Base-by-base conservation (phyloP, 225 moss, liverwort and hornwort genomes). In the Antitrichia curtipendula region DNA sequence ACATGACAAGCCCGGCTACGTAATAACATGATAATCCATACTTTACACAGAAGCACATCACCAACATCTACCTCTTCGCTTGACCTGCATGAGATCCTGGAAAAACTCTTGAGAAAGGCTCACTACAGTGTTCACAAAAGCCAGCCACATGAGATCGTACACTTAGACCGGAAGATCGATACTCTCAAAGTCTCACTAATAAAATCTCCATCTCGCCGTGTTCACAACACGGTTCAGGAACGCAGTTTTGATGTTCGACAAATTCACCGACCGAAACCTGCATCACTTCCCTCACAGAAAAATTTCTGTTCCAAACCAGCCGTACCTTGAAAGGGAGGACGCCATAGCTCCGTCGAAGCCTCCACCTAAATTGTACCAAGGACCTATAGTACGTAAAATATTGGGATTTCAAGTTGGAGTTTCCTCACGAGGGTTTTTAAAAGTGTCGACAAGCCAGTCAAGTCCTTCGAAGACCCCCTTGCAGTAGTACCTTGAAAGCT, bases 281-380 rank as follows among this genome's bases (percentile, higher is more conserved):
- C 86, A 86, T 90, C 90, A 47, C 90, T 86, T 82, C 82, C 88
- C 90, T 86, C 25, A 28, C 62, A 82, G 54, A 61, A 85, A n/a
- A 62, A 56, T 52, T n/a, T 16, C 81, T 84, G 73, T 13, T 53
- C 32, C 21, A 11, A 63, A 47, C 50, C 50, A 64, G 47, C 5
- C 29, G 56, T 32, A 41, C 12, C 72, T 72, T 59, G 84, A 18
- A 59, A 85, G 88, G 86, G 90, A 90, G 86, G 90, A 90, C 88
- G 90, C 82, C 90, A 86, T 88, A 64, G 84, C 84, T 74, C 45
- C 34, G 59, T 36, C 45, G 45, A 47, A 71, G 60, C 5, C 31
- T 60, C 43, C 13, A 31, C 22, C 43, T 41, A 22, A 20, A 22
- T 59, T 7, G 80, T 9, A 80, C 60, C 14, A 43, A 22, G 41